phyloP scores from a whole-genome alignment of 2,329 filamentous ascomycete genomes.

The Diplodia scrobiculata region DNA sequence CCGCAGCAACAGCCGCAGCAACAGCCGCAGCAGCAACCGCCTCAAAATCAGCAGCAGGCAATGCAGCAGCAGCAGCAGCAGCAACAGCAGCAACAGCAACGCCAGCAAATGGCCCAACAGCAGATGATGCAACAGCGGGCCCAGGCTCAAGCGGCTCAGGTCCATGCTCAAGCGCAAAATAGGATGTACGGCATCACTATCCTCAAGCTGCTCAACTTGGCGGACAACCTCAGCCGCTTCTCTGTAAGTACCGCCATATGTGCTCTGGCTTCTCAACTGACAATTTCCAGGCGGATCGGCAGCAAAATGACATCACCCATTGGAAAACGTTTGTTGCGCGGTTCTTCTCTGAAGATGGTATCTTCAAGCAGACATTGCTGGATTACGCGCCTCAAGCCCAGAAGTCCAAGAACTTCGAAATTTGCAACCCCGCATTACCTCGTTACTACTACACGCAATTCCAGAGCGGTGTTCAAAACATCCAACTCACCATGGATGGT shows the following conservation, averaged over 20 bases:
- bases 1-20: too few relatives aligned
- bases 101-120: slow-evolving; percentile 33
- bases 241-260: slow-evolving; percentile 53
- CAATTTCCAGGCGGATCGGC: slow-evolving; percentile 36
- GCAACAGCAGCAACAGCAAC: slow-evolving; percentile 35
- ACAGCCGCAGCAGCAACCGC: slow-evolving; percentile 36
- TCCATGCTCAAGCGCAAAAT: slow-evolving; percentile 35
- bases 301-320: slow-evolving; percentile 67
- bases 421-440: slow-evolving; percentile 76
- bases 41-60: slow-evolving; percentile 33
- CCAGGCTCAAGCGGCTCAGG: slow-evolving; percentile 34
- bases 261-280: background rate
- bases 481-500: slow-evolving; percentile 82
- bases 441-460: slow-evolving; percentile 91
- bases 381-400: slow-evolving; percentile 50
- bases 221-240: slow-evolving; percentile 58
- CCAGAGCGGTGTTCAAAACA: slow-evolving; percentile 78
- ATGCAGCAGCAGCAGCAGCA: slow-evolving; percentile 35
- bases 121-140: slow-evolving; percentile 32
- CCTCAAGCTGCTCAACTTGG: slow-evolving; percentile 58
- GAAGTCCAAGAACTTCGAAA: slow-evolving; percentile 79
- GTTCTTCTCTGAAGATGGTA: slow-evolving; percentile 78
- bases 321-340: slow-evolving; percentile 79
- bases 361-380: slow-evolving; percentile 72
- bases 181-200: slow-evolving; percentile 51